phyloP scores from a whole-genome alignment of 2,329 filamentous ascomycete species.

The Diaporthe destruens region DNA sequence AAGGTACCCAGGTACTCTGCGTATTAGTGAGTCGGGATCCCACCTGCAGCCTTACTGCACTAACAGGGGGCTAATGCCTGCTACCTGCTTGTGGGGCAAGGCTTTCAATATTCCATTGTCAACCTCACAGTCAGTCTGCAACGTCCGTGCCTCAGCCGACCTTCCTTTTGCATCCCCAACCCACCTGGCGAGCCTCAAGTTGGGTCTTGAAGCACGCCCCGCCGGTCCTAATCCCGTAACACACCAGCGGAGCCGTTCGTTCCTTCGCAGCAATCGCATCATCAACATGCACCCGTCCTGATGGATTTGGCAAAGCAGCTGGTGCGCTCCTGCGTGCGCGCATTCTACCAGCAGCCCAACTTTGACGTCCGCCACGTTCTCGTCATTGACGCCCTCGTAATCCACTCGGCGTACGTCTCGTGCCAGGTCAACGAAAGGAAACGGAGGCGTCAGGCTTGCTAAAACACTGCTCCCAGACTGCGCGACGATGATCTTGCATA shows the following conservation, averaged over 20 bases:
- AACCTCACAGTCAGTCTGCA: not conserved
- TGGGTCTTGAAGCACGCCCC: not conserved
- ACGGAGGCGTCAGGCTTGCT: conserved; percentile 82
- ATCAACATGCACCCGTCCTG: conserved; percentile 36
- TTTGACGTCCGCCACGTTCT: conserved; percentile 88
- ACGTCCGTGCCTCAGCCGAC: not conserved
- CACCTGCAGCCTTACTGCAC: conserved; percentile 27
- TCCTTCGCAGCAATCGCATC: conserved; percentile 28
- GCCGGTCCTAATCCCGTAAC: not conserved
- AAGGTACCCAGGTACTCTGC: too few relatives aligned
- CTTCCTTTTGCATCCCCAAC: not conserved
- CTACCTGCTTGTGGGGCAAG: conserved; percentile 9
- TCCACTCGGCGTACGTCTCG: conserved; percentile 80
- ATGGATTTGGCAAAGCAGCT: conserved; percentile 77
- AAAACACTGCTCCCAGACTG: conserved; percentile 75
- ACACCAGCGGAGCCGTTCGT: conserved; percentile 15
- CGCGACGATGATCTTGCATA: conserved; percentile 90
- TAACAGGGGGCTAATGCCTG: conserved; percentile 22
- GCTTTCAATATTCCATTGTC: conserved; percentile 21
- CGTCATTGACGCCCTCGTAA: conserved; percentile 86
- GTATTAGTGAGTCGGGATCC: not conserved
- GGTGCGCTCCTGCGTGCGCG: conserved; percentile 86
- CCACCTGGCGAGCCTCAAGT: not conserved
- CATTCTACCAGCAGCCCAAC: conserved; percentile 64
- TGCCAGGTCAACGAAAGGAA: conserved; percentile 79